A percentile compares a stretch with the other conserved stretches of the same genome.
Conservation (phyloP, 192 early-diverging fungal species). For the Coemansia sp. region DNA sequence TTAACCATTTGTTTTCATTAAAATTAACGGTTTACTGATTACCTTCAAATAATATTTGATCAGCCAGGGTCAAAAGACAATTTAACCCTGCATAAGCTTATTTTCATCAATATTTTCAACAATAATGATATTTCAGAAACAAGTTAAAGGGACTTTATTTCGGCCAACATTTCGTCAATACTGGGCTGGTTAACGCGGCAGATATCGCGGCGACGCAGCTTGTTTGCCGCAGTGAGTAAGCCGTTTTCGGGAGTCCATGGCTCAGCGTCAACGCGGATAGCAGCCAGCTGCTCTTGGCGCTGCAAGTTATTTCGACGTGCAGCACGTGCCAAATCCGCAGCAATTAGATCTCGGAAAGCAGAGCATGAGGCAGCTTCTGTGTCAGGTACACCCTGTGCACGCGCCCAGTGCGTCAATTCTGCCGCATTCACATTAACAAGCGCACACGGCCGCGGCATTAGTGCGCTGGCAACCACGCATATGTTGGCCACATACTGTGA, state of each 20-base stretch:
- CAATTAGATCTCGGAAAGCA: slow-evolving; percentile 1
- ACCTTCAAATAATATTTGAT: no score
- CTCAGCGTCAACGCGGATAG: slow-evolving; percentile 66
- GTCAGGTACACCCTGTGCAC: not conserved
- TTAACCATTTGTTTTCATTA: no score
- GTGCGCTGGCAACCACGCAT: slow-evolving; percentile 73
- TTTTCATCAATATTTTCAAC: no score
- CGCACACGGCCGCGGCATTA: slow-evolving; percentile 71
- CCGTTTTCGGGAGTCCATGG: slow-evolving; percentile 93
- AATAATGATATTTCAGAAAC: no score
- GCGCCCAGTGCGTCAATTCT: not conserved
- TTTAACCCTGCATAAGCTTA: no score
- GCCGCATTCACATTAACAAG: slow-evolving; percentile 65
- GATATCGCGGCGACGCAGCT: slow-evolving; percentile 83
- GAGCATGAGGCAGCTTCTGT: not conserved
- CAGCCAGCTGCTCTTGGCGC: slow-evolving; percentile 70
- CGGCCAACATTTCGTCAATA: slow-evolving; percentile 14
- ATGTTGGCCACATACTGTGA: slow-evolving; percentile 73
- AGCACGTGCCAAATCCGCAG: slow-evolving; percentile 30
- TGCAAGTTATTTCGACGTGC: slow-evolving; percentile 71
- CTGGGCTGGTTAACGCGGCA: slow-evolving; percentile 59
- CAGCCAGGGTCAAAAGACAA: no score
- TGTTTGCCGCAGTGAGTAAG: slow-evolving; percentile 91
- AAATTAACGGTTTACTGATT: no score
- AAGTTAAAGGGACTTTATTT: no score